phyloP scores from a whole-genome alignment of 257 asterid species.

The Solanum verrucosum region DNA sequence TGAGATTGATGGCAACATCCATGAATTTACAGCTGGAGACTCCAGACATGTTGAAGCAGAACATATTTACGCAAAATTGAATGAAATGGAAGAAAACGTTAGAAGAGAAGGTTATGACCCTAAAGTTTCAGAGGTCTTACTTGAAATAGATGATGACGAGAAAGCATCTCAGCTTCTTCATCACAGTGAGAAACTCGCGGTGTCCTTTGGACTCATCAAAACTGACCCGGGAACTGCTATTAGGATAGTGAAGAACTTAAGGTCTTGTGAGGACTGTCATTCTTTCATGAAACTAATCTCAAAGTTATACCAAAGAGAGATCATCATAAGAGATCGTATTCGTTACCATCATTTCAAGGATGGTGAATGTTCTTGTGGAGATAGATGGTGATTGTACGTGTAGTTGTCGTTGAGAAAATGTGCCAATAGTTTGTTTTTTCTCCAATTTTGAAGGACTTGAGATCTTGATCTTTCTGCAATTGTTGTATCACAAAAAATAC shows the following conservation, averaged over 20 bases:
- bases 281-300: constrained; percentile 18
- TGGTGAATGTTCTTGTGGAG: constrained; percentile 23
- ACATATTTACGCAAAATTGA: not conserved
- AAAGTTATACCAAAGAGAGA: constrained; percentile 12
- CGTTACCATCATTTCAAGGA: constrained; percentile 19
- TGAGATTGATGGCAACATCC: constrained; percentile 13
- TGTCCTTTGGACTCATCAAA: constrained; percentile 12
- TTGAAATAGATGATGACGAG: constrained; percentile 12
- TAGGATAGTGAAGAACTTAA: constrained; percentile 18
- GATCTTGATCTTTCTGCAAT: not conserved
- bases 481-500: not conserved
- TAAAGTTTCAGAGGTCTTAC: not conserved
- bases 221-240: constrained; percentile 6
- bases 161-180: constrained; percentile 17
- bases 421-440: not conserved
- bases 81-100: constrained; percentile 3
- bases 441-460: not conserved
- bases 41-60: constrained; percentile 5
- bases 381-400: constrained; percentile 12
- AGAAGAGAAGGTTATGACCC: constrained; percentile 14
- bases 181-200: constrained; percentile 27
- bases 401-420: not conserved
- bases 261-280: constrained; percentile 26
- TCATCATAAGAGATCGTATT: constrained; percentile 14
- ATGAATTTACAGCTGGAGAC: constrained; percentile 18